Base-by-base conservation (phyloP, 2,329 filamentous ascomycete species). In the Aspergillus pseudoviridinutans region DNA sequence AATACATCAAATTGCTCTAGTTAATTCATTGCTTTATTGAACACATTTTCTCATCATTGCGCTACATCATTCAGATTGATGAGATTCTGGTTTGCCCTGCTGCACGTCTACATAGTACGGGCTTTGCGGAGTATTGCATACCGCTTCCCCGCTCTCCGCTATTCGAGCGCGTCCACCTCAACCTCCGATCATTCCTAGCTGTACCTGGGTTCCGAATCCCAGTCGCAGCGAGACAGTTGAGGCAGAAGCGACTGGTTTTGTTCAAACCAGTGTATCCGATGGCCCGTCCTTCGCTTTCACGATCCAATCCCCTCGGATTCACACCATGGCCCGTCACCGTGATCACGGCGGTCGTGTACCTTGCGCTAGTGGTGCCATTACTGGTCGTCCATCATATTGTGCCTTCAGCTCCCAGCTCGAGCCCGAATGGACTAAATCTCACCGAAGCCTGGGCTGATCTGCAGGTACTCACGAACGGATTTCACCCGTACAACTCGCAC, bases 401-500 rank as follows among this genome's bases (percentile, higher is more conserved):
- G 8, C 90, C 93, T 4, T 70, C 82, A 22, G 82, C 86, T 51
- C 88, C 90, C 0, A 75, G 80, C 41, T 78, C 82, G 42, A 67
- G 76, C 5, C 82, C 83, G 41, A 69, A 78, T 8, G 92, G 91
- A 20, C 78, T 95, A 67, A 91, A 96, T 68, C 77, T 97, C 54
- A 88, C 87, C 2, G 87, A 95, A 75, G 91, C 93, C 41, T 97
- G 92, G 92, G 76, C 81, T 12, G 92, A 97, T 70, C 80, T 99
- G 32, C 85, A 91, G 59, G 78, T 81, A 55, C 81, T 99, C 51
- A 93, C 89, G 35, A 81, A 81, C 61, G 80, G 82, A 1, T 94
- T 89, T 70, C 94, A 96, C 71, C 93, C 94, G 0, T 96, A 91
- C 78, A 97, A 96, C 76, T 92, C 89, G 64, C 87, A 82, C 58